Evolutionary conservation across 257 asterid species (phyloP), one percentile per base, ranked within the genome.

Genomic region (Perilla frutescens): DNA sequence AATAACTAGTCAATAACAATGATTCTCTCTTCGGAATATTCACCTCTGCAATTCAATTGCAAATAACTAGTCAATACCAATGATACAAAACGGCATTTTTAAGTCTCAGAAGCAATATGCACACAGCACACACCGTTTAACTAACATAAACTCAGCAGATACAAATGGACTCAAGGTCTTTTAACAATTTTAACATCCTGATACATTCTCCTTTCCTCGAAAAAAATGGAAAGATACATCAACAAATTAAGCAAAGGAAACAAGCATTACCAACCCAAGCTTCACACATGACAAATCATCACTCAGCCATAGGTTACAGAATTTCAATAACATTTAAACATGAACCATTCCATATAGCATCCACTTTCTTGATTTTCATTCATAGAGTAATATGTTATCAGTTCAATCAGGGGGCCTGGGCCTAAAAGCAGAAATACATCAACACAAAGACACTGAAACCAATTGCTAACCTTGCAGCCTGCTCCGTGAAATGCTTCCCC

Each of bases 401-500:
- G 63, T 13, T 34, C 37, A 54, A 62, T 40, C 34, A 41, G 1
- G 26, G 1, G 26, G 26, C 26, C 26, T 20, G 1, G 26, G 26
- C 26, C 26, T 20, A 20, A 20, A 20, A 20, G 26, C 26, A 20
- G 26, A 20, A 1, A 20, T 20, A 20, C 26, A 20, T 20, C 26
- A 20, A 20, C 8, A 40, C 4, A n/a, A 12, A 37, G 0, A 6
- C 0, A 64, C 5, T 3, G 6, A 65, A 71, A 68, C 48, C 32
- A 67, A 71, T 20, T 57, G 48, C 84, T 57, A 53, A 91, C 98
- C 98, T 88, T 57, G 98, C 91, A 11, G 96, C 96, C 78, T 88
- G 96, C 83, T 92, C 98, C 1, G 92, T 43, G 68, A 92, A 90
- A 84, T 84, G 90, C 86, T 87, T 87, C 62, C 92, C 96, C 0